Evolutionary conservation across 371 early-diverging fungal species (phyloP), one percentile per base, ranked within the genome.

Genomic region (Blakeslea trispora): DNA sequence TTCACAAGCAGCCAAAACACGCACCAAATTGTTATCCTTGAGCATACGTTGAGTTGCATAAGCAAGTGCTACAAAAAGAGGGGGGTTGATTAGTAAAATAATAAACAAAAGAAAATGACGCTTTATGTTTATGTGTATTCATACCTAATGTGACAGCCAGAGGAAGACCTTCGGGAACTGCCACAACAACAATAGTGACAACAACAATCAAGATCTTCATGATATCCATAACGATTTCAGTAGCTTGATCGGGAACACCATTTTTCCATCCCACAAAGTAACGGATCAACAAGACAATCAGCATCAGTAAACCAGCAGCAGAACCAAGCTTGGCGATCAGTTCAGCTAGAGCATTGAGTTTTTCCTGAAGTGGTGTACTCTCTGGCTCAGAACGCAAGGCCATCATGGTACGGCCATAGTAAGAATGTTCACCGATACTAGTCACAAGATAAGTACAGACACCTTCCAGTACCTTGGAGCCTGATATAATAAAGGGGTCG

Each of bases 11-110:
- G 85, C 76, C 22, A 94, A 68, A 14, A 90, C 83, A 32, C 93
- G 82, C 19, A 94, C 95, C 50, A 94, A 68, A 67, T 91, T 92
- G 68, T 92, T 91, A 69, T 94, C 93, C 63, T 86, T 86, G 24
- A 89, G 64, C 95, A 90, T 94, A 15, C 80, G 77, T 13, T 77
- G 81, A 10, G 86, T 85, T 13, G 85, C 87, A 69, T 75, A 87
- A 6, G 87, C 87, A 10, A 88, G 69, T 28, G 89, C 85, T 60
- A 95, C 77, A n/a, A n/a, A n/a, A n/a, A n/a, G n/a, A n/a, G n/a
- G n/a, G n/a, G n/a, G n/a, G n/a, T n/a, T n/a, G n/a, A 10, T 34
- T 55, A 39, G 37, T 8, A 51, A 11, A 22, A 50, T 51, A 43
- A 21, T 2, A 52, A 47, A 50, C 35, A 50, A 28, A 45, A 19